Conservation (phyloP, 257 asterid genomes). For the Salvia hispanica region DNA sequence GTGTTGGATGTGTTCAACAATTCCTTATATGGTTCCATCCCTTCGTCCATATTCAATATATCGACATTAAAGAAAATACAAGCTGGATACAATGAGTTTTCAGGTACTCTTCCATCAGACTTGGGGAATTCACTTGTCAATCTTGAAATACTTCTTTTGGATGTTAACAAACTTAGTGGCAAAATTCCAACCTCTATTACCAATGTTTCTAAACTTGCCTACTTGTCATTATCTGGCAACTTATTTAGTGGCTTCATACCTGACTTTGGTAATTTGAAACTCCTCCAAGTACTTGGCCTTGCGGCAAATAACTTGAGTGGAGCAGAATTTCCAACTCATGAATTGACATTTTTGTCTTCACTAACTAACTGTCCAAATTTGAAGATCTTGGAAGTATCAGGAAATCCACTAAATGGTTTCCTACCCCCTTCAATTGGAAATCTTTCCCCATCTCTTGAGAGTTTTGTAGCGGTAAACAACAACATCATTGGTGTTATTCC, state of each 20-base stretch:
- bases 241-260: constrained; percentile 27
- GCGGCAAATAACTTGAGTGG: constrained; percentile 26
- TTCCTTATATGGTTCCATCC: constrained; percentile 13
- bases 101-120: not conserved
- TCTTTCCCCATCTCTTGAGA: constrained; percentile 9
- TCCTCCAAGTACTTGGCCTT: not conserved
- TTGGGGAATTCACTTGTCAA: constrained; percentile 11
- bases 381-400: not conserved
- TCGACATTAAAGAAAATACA: not conserved
- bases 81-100: not conserved
- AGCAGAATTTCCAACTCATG: not conserved
- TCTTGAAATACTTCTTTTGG: not conserved
- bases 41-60: constrained; percentile 2
- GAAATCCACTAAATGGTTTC: constrained; percentile 20
- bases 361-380: not conserved
- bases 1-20: not conserved
- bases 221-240: constrained; percentile 11
- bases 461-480: not conserved
- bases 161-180: not conserved
- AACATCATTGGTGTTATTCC: constrained; percentile 24
- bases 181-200: constrained; percentile 15
- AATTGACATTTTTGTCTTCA: constrained; percentile 25
- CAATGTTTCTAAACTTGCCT: constrained; percentile 35
- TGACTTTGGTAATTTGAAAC: not conserved
- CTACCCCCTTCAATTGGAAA: constrained; percentile 30